These are phyloP conservation scores for Backusella psychrophila DNA, from an alignment of 192 early-diverging fungal species.

Conservation along the genomic window DNA sequence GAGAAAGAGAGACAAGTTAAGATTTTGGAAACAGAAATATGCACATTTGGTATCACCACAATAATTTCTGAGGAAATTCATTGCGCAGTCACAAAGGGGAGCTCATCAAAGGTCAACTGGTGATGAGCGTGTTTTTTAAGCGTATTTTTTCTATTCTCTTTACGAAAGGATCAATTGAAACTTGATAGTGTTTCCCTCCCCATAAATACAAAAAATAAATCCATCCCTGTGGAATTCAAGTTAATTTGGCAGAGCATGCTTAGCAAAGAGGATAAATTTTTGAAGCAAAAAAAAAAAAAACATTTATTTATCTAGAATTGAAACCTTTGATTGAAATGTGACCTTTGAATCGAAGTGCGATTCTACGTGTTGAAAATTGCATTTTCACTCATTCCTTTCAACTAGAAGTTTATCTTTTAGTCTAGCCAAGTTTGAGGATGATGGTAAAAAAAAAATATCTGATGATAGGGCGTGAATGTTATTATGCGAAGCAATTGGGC, in stretches of 20 bases:
- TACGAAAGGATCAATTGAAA: neutral
- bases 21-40: neutral
- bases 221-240: neutral
- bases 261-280: neutral
- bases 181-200: neutral
- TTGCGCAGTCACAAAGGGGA: neutral
- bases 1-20: neutral
- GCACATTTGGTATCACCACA: neutral
- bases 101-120: neutral
- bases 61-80: neutral
- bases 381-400: too few relatives aligned
- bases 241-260: neutral
- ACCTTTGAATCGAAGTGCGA: too few relatives aligned
- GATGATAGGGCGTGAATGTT: too few relatives aligned
- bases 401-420: too few relatives aligned
- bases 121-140: neutral
- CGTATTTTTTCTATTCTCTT: too few relatives aligned
- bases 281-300: neutral
- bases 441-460: too few relatives aligned
- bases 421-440: too few relatives aligned
- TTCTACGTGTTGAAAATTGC: too few relatives aligned
- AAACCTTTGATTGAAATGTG: too few relatives aligned
- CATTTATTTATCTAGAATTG: neutral
- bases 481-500: too few relatives aligned
- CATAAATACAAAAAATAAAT: neutral